These are phyloP conservation scores for Pythium utonaiense DNA, from an alignment of 352 stramenopile species.

Conservation along the genomic window DNA sequence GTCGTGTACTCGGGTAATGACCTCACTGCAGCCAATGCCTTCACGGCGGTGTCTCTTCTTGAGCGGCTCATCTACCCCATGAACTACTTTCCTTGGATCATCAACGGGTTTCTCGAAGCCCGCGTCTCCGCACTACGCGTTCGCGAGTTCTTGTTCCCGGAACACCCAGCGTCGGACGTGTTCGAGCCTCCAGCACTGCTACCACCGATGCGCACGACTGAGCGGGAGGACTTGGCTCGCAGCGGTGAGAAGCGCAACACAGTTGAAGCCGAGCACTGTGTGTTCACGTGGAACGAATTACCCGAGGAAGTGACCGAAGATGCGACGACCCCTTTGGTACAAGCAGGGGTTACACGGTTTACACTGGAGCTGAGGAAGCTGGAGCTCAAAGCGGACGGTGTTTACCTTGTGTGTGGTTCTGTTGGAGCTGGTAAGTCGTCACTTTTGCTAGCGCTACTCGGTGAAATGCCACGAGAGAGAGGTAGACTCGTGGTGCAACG, in stretches of 20 bases:
- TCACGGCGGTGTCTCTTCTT: slow-evolving; percentile 83
- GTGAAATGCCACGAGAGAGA: slow-evolving; percentile 89
- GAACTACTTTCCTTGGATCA: slow-evolving; percentile 91
- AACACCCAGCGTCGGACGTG: background rate
- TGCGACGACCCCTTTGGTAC: slow-evolving; percentile 16
- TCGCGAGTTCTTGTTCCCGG: slow-evolving; percentile 60
- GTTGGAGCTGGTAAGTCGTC: slow-evolving; percentile 96
- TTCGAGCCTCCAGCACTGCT: slow-evolving; percentile 2
- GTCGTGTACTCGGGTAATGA: slow-evolving; percentile 69
- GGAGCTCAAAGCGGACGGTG: slow-evolving; percentile 29
- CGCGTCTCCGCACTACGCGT: slow-evolving; percentile 78
- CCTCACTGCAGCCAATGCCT: slow-evolving; percentile 76
- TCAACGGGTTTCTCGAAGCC: slow-evolving; percentile 87
- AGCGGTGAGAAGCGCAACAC: slow-evolving; percentile 1
- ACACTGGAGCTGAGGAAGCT: slow-evolving; percentile 46
- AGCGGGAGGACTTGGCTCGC: background rate
- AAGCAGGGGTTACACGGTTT: slow-evolving; percentile 23
- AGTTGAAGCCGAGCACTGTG: slow-evolving; percentile 27
- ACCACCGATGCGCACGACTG: slow-evolving; percentile 4
- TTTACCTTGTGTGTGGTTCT: slow-evolving; percentile 76
- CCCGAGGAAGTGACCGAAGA: background rate
- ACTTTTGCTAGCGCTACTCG: slow-evolving; percentile 92
- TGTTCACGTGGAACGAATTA: slow-evolving; percentile 27
- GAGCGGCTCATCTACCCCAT: slow-evolving; percentile 89
- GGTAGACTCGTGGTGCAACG: slow-evolving; percentile 23